Evolutionary conservation across 2,329 filamentous ascomycete species (phyloP), one percentile per base, ranked within the genome.

Genomic region (Diaporthe citri): DNA sequence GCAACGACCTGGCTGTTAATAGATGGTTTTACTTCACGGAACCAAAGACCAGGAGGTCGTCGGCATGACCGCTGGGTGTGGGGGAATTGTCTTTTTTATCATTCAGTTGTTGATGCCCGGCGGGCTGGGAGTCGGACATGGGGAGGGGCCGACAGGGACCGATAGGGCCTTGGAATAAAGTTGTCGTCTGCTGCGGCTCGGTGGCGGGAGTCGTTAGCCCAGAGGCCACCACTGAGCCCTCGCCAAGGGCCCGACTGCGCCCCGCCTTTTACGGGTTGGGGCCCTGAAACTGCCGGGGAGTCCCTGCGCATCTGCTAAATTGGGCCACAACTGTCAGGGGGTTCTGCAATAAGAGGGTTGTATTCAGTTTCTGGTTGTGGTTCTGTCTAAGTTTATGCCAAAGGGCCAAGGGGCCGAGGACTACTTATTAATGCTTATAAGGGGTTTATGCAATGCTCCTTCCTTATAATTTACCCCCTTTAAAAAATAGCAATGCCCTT

Each of bases 231-330:
- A 39, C n/a, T 39, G 13, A 48, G 43, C 31, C 64, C 46, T 67
- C 46, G 46, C 62, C 46, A 51, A 67, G 46, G 46, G 22, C 64
- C 34, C 34, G 31, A 69, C 75, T 28, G 20, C 43, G 72, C 72
- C 75, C 75, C 72, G 67, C 72, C 70, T 69, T 69, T 72, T 66
- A 59, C 59, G 48, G 57, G 67, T 60, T 55, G 28, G 56, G 41
- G 41, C 59, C 51, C 66, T 76, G 66, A 69, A 57, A 69, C 70
- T 64, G 73, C 67, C 41, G 48, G 67, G 57, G 28, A 39, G 28
- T 28, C 52, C 67, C 39, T 62, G 67, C 22, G 25, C 56, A n/a
- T 20, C 20, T 51, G 7, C 64, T 52, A 74, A 52, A n/a, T 55
- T 28, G 48, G 59, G 60, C 31, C 39, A 31, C 46, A 15, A 39